Base-by-base conservation (phyloP, 31 red algal species). In the Porphyra umbilicalis region DNA sequence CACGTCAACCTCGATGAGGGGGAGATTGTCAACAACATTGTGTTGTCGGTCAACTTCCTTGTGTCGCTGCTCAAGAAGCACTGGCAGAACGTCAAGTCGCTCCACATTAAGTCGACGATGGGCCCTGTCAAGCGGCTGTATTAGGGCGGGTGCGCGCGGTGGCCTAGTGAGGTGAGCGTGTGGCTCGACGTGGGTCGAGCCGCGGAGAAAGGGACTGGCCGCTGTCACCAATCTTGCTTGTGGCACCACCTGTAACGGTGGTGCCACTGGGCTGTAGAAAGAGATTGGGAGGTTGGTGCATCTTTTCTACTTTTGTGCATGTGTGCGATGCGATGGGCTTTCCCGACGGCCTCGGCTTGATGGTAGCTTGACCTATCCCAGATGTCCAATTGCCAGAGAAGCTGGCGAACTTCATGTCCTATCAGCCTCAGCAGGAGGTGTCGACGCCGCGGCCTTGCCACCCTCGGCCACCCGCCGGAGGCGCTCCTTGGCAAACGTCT, bases 51-150 rank as follows among this genome's bases (percentile, higher is more conserved):
- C 81, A 98, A 98, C 92, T 98, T 98, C 82, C 81, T 98, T 39
- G 93, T 98, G 36, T 95, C 92, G 35, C 77, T 98, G 46, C 82
- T 98, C 32, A 98, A 98, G 87, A 98, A 98, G 92, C 91, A 98
- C 78, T 98, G 96, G 96, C 96, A 98, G 88, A 98, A 98, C 80
- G 93, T 98, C 85, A 95, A 95, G 88, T 94, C 92, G 78, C 83
- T 98, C 80, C 92, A 95, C 87, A 79, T 98, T 32, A 98, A 98
- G 85, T 95, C 87, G 83, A 95, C 96, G 35, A 98, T 98, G 96
- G 96, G 96, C 81, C 95, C 90, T 79, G 89, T 93, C 25, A 92
- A 91, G 76, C 90, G 96, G 34, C 83, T 98, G 35, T 98, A 91
- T 79, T 98, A 93, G 86, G 85, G 76, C 38, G 35, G 25, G 80